A percentile compares a stretch with the other conserved stretches of the same genome.
Evolutionary conservation across 257 asterid species (phyloP).

Genomic region (Striga asiatica): DNA sequence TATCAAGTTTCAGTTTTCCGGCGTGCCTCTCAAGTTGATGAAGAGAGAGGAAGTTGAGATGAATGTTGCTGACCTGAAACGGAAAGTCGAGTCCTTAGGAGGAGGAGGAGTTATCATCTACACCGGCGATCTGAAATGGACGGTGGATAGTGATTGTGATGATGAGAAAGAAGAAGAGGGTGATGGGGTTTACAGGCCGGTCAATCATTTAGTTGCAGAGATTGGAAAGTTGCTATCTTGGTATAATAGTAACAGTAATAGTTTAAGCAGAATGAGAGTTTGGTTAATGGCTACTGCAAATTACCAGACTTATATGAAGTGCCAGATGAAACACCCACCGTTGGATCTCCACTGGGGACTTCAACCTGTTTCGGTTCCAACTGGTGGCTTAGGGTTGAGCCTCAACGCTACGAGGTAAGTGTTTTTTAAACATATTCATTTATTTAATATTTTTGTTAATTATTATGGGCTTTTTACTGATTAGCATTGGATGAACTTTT

Average conservation of each 20-base stretch:
- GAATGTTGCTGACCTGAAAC: constrained; percentile 44
- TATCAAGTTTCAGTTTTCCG: constrained; percentile 44
- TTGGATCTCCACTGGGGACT: constrained; percentile 61
- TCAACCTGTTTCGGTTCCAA: constrained; percentile 60
- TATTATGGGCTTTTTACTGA: constrained; percentile 4
- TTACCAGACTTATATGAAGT: constrained; percentile 60
- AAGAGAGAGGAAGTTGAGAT: constrained; percentile 54
- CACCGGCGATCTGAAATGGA: constrained; percentile 68
- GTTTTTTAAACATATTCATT: background rate
- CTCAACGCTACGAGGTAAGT: constrained; percentile 59
- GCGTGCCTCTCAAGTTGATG: constrained; percentile 52
- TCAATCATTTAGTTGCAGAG: constrained; percentile 47
- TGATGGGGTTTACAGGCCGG: constrained; percentile 29
- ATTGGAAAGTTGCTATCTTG: constrained; percentile 44
- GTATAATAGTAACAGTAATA: constrained; percentile 1
- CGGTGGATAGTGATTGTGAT: constrained; percentile 22
- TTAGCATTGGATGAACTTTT: too few species aligned
- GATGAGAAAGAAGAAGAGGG: background rate
- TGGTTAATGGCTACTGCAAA: constrained; percentile 68
- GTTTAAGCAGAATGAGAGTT: constrained; percentile 27
- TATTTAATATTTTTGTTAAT: background rate
- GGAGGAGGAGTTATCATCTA: constrained; percentile 36
- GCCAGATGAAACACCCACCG: constrained; percentile 66
- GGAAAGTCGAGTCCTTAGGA: constrained; percentile 47
- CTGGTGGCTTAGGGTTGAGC: constrained; percentile 54